Evolutionary conservation across 2,329 filamentous ascomycete species (phyloP), one percentile per base, ranked within the genome.

Genomic region (Penicillium sp.): DNA sequence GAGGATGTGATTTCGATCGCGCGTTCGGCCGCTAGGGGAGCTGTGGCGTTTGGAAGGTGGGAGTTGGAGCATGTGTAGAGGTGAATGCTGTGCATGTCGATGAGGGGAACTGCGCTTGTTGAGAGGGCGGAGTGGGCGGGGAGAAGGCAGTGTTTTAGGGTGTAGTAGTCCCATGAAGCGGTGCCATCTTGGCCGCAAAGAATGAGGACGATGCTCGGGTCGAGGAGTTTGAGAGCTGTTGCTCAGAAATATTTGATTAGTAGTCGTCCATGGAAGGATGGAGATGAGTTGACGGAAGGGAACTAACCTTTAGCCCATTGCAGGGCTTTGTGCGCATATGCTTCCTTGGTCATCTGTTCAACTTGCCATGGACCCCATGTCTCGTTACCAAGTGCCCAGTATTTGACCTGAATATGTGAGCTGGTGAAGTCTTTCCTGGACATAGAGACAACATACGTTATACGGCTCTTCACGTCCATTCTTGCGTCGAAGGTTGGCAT

Each of bases 371-470:
- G 81, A 3, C 83, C 83, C 81, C 82, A 85, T 60, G 81, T 81
- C 67, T 88, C 86, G 74, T 95, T 95, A 10, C 90, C 90, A 26
- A 95, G 83, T 1, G 89, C 90, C 90, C 90, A 95, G 80, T 93
- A 93, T 75, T 90, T 91, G 67, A 93, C 78, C 72, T 74, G 46
- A 4, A 19, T 7, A 9, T 29, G 21, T 61, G 22, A 55, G 66
- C 68, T 48, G 21, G 53, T 37, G 35, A 61, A 26, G 11, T 14
- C 1, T 19, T 10, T 13, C 3, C 26, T 5, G 6, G 37, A 44
- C 1, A 52, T 13, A 9, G 21, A 22, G 9, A 16, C 6, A 11
- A 48, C 65, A 27, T 68, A 82, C 84, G 57, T 87, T 87, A 75
- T 93, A 93, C 5, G 90, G 91, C 75, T 91, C 84, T 55, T 87